Conservation (phyloP, 768 basidiomycete species). For the Boletus speciosus region DNA sequence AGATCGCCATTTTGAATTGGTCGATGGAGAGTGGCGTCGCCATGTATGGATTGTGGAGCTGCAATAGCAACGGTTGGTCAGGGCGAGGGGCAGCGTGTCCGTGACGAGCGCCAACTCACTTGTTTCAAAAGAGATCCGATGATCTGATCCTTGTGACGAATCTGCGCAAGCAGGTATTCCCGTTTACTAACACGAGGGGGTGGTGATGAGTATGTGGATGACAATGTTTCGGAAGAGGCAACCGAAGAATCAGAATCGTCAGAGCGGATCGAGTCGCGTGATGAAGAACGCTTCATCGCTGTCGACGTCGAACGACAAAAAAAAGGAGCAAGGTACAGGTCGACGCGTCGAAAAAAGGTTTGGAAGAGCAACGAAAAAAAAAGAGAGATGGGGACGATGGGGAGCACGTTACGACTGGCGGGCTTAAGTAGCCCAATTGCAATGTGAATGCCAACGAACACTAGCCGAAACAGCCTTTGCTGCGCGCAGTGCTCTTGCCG, state of each 20-base stretch:
- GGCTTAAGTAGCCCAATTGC: slow-evolving; percentile 22
- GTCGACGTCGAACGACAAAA: not conserved
- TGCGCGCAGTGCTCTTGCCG: slow-evolving; percentile 13
- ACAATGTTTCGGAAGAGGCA: slow-evolving; percentile 38
- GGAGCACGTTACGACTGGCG: not conserved
- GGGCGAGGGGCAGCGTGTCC: not conserved
- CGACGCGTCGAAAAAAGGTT: not conserved
- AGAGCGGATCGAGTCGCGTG: slow-evolving; percentile 16
- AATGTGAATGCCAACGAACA: not conserved
- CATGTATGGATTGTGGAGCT: slow-evolving; percentile 72
- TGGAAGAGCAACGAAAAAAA: not conserved
- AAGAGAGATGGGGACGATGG: not conserved
- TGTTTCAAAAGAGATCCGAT: slow-evolving; percentile 85
- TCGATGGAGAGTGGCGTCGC: slow-evolving; percentile 78
- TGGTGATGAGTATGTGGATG: slow-evolving; percentile 29
- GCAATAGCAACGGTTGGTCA: not conserved
- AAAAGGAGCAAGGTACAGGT: not conserved
- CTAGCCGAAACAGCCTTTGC: slow-evolving; percentile 8
- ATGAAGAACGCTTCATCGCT: slow-evolving; percentile 19
- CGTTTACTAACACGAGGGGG: slow-evolving; percentile 58
- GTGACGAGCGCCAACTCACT: slow-evolving; percentile 35
- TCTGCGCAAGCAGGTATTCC: slow-evolving; percentile 81
- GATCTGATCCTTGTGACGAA: slow-evolving; percentile 83
- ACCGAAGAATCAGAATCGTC: slow-evolving; percentile 28
- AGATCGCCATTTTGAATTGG: slow-evolving; percentile 74